A percentile compares a stretch with the other conserved stretches of the same genome.
Conservation (phyloP, 2,329 filamentous ascomycete species). For the Colletotrichum shisoi region DNA sequence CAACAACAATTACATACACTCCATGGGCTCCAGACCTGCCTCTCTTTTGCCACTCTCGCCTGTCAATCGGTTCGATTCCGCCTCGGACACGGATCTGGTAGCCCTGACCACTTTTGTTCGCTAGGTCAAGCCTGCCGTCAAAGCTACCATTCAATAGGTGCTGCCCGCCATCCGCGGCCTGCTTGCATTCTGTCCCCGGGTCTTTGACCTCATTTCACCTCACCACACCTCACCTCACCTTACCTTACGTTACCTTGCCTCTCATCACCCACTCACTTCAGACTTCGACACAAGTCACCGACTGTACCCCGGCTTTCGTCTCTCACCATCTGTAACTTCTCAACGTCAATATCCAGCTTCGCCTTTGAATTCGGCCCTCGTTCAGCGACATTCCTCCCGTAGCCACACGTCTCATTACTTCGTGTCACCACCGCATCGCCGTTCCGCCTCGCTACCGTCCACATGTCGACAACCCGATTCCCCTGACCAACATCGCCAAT, state of each 20-base stretch:
- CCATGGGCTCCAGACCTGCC: neutral
- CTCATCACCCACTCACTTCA: constrained; percentile 2
- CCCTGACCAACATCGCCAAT: constrained; percentile 14
- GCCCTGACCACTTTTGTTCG: constrained; percentile 12
- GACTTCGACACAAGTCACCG: constrained; percentile 10
- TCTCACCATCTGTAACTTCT: constrained; percentile 28
- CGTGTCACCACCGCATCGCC: constrained; percentile 11
- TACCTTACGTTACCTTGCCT: neutral
- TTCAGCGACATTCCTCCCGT: constrained; percentile 8
- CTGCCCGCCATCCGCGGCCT: constrained; percentile 12
- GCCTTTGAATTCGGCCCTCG: constrained; percentile 2
- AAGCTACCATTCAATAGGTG: constrained; percentile 15
- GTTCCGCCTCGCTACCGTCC: constrained; percentile 23
- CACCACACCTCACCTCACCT: constrained; percentile 14
- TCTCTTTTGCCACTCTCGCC: neutral
- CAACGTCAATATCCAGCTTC: constrained; percentile 15
- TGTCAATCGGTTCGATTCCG: constrained; percentile 13
- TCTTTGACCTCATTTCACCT: constrained; percentile 10
- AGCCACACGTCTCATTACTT: constrained; percentile 8
- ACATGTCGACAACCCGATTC: constrained; percentile 25
- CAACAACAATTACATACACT: neutral
- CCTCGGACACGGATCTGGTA: constrained; percentile 18
- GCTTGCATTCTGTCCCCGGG: neutral
- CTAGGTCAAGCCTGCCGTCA: constrained; percentile 15
- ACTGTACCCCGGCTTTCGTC: constrained; percentile 12